Conservation (phyloP, 805 yeast genomes). For the Pichia kluyveri region DNA sequence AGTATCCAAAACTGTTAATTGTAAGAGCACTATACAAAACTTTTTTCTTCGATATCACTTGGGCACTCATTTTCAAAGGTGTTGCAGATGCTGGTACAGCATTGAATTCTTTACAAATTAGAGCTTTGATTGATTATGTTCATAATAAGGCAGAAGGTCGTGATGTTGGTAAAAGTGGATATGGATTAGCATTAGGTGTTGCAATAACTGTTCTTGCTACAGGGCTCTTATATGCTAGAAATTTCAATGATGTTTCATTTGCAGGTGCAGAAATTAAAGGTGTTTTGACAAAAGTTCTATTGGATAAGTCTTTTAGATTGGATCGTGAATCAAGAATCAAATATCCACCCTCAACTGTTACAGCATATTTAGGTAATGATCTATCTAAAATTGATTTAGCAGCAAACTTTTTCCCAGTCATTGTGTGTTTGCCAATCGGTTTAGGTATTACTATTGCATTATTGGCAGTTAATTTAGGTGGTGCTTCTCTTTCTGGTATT, state of each 20-base stretch:
- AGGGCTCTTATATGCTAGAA: conserved; percentile 49
- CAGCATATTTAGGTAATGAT: conserved; percentile 76
- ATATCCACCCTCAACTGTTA: conserved; percentile 61
- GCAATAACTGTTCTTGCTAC: conserved; percentile 43
- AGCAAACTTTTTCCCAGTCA: conserved; percentile 55
- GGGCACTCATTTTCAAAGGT: conserved; percentile 33
- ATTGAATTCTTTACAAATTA: conserved; percentile 58
- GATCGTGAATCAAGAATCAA: conserved; percentile 47
- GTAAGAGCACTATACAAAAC: conserved; percentile 40
- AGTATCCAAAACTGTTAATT: conserved; percentile 37
- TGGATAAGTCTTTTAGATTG: conserved; percentile 60
- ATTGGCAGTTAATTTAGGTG: conserved; percentile 61
- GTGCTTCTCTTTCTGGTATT: conserved; percentile 62
- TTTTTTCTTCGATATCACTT: conserved; percentile 35
- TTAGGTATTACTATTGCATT: conserved; percentile 55
- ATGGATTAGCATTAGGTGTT: conserved; percentile 71
- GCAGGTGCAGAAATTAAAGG: conserved; percentile 69
- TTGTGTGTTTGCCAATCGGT: conserved; percentile 56
- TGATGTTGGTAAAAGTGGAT: conserved; percentile 44
- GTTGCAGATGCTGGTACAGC: conserved; percentile 41
- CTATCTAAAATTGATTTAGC: conserved; percentile 77
- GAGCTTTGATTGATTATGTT: conserved; percentile 58
- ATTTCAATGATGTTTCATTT: conserved; percentile 49
- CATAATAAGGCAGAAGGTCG: conserved; percentile 38
- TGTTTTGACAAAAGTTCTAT: conserved; percentile 57